These are phyloP conservation scores for Eucalyptus rudis DNA, from an alignment of 345 rosid species.

Conservation along the genomic window DNA sequence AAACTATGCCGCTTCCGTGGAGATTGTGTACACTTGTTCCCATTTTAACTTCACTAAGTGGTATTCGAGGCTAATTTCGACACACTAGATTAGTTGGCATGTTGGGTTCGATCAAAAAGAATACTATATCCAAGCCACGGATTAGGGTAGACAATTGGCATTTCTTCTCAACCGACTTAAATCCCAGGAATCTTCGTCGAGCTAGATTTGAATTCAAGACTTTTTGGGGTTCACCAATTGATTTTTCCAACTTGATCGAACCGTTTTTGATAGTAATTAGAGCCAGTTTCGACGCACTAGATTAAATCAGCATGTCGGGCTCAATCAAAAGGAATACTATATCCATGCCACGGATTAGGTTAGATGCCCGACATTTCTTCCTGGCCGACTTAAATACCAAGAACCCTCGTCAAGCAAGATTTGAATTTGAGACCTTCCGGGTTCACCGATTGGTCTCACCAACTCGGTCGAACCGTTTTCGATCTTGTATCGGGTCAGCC, in stretches of 20 bases:
- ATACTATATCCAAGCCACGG: background rate
- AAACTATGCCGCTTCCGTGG: background rate
- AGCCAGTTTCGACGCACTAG: background rate
- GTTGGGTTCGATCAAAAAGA: fast-evolving
- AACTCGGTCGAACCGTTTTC: background rate
- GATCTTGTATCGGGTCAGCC: background rate
- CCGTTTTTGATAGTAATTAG: fast-evolving
- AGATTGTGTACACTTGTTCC: background rate
- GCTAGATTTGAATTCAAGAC: background rate
- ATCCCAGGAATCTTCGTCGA: background rate
- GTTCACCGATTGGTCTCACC: background rate
- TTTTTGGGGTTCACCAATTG: background rate
- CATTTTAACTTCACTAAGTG: background rate
- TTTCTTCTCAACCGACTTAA: fast-evolving
- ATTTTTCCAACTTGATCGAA: background rate
- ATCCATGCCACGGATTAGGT: background rate
- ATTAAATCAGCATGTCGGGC: fast-evolving
- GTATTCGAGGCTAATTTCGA: fast-evolving
- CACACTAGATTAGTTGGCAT: background rate
- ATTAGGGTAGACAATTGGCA: background rate
- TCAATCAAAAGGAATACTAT: fast-evolving
- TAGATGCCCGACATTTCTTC: background rate
- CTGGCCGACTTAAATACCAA: background rate
- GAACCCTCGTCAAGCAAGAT: background rate
- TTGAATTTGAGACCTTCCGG: background rate